Evolutionary conservation across 306 rosid species (phyloP), one percentile per base, ranked within the genome.

Genomic region (Dalbergia cochinchinensis): DNA sequence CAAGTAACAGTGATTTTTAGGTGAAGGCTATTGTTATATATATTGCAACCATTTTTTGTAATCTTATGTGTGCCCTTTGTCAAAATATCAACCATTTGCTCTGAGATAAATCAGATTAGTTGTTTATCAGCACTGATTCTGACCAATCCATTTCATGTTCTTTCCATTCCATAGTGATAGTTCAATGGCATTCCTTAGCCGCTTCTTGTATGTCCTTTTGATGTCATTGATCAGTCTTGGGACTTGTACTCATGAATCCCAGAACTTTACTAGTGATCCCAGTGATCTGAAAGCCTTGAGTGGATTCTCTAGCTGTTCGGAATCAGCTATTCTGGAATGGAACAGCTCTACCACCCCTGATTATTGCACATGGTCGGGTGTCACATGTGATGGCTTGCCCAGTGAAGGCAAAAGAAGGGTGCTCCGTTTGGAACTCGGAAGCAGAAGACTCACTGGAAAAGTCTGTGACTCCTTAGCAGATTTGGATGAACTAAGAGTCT

Each of bases 311-410:
- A 63, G 8, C 55, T 82, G 74, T 65, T 71, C 77, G 33, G 82
- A 77, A 53, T 53, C 69, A 31, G 2, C 45, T 33, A 62, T 53
- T 76, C 45, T n/a, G 15, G 60, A 64, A 18, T 82, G 85, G 82
- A 71, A 19, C 47, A 63, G 7, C 15, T 26, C 69, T 18, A 37
- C 20, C 22, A 35, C 63, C 22, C 18, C 14, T 12, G 19, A 82
- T 69, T 26, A 73, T 53, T 82, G 85, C 77, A 69, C 60, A 37
- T 82, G 85, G 85, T 14, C 48, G 51, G 85, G 85, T 69, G 81
- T 82, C 65, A 62, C 68, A n/a, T 82, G 79, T 73, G 74, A 44
- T 44, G 51, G 37, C 33, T 58, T 58, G 14, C 41, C 60, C 11
- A 51, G 55, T 60, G 11, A 26, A 26, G 31, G 64, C 61, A 39